Base-by-base conservation (phyloP, 257 asterid genomes). In the Euphrasia confusa region DNA sequence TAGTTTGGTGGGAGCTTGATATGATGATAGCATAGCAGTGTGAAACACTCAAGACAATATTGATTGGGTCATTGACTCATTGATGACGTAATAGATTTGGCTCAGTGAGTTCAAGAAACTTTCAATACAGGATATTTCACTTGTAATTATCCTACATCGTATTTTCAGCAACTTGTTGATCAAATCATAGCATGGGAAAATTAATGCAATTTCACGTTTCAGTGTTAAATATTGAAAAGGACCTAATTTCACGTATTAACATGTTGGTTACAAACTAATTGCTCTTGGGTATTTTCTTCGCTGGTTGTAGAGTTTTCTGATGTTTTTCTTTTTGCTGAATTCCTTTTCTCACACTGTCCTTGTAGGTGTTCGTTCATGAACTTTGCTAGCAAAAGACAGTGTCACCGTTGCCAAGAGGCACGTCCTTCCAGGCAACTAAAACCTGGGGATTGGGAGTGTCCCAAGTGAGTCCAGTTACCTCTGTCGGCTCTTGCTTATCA, bases 361-460 rank as follows among this genome's bases (percentile, higher is more conserved):
- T 58, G 12, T 63, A 92, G 99, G 73, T 92, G 99, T 74, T 78
- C 80, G 45, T 85, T 75, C 65, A 80, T 92, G 93, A 89, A 92
- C 64, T 92, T 77, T 53, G 88, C 99, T 14, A 80, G 85, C 78
- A 86, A 83, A 30, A 54, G 55, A 54, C 75, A 76, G 68, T 93
- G 99, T 68, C 64, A 73, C 26, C 87, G 85, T 49, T 89, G 99
- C 72, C 78, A 74, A 65, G 81, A 44, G 66, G 73, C 77, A 39
- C 97, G 94, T 3, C 95, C 96, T 12, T 71, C 63, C 70, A 79
- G 83, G 73, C 72, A 75, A 30, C 78, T 90, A 27, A 74, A 58
- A 68, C 88, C 84, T 2, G 99, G 97, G 61, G 97, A 93, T 57
- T 93, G 99, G 99, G 89, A 87, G 64, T 92, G 97, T 78, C 78